Percentiles rank a stretch among this genome's conserved stretches.
phyloP scores from a whole-genome alignment of 2,329 filamentous ascomycete species.

The Zalaria sp. region DNA sequence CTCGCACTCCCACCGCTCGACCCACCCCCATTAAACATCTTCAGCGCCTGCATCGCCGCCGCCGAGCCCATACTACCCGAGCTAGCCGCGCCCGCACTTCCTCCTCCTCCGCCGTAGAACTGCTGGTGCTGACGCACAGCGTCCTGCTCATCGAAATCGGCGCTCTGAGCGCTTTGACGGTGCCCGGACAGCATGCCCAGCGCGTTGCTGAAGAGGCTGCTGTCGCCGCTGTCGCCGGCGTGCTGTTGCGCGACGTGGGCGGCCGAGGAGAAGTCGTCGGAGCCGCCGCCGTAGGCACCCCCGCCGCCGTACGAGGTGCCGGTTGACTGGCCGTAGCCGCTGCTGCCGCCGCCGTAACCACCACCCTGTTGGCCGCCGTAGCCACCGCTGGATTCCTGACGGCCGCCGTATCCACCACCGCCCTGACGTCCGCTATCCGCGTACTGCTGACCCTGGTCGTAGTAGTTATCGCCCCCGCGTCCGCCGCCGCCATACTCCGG shows the following conservation, averaged over 20 bases:
- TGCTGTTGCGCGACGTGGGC: slow-evolving; percentile 41
- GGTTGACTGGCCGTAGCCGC: slow-evolving; percentile 22
- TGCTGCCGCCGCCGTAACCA: slow-evolving; percentile 8
- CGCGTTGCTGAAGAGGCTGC: slow-evolving; percentile 40
- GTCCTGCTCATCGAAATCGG: slow-evolving; percentile 47
- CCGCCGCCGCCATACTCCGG: slow-evolving; percentile 9
- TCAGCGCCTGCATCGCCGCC: slow-evolving; percentile 68
- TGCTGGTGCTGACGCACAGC: slow-evolving; percentile 64
- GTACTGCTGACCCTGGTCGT: slow-evolving; percentile 13
- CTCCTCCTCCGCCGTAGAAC: slow-evolving; percentile 46
- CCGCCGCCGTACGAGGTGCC: slow-evolving; percentile 29
- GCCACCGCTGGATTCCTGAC: slow-evolving; percentile 8
- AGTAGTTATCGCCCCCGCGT: slow-evolving; percentile 13
- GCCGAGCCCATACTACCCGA: slow-evolving; percentile 50
- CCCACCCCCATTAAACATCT: slow-evolving; percentile 46
- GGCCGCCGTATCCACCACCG: slow-evolving; percentile 11
- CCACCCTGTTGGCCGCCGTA: slow-evolving; percentile 10
- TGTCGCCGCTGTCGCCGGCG: slow-evolving; percentile 35
- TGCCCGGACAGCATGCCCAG: slow-evolving; percentile 41
- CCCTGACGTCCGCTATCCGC: slow-evolving; percentile 8
- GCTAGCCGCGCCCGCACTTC: slow-evolving; percentile 30
- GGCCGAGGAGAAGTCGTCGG: slow-evolving; percentile 40
- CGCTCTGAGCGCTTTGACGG: slow-evolving; percentile 33
- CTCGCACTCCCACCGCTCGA: slow-evolving; percentile 20
- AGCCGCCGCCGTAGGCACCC: slow-evolving; percentile 21